A percentile compares a stretch with the other conserved stretches of the same genome.
phyloP scores from a whole-genome alignment of 129 eudicot genomes.

The Pseudognaphalium luteoalbum region DNA sequence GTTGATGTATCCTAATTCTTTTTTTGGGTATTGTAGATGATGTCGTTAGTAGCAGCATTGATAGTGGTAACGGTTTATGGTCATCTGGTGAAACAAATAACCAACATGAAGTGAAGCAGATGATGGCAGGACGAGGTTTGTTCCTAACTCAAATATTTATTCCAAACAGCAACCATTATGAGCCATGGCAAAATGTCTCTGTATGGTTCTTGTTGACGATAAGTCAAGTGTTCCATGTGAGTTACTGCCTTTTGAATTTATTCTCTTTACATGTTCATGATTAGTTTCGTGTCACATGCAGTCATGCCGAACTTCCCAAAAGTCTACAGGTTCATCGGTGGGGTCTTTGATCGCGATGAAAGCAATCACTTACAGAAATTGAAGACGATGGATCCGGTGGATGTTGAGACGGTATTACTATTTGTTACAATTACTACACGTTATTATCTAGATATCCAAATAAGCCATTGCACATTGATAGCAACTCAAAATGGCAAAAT shows the following conservation, averaged over 20 bases:
- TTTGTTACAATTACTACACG: neutral
- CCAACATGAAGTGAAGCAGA: slow-evolving; percentile 43
- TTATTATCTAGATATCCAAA: neutral
- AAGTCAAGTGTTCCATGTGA: neutral
- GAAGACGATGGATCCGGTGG: slow-evolving; percentile 86
- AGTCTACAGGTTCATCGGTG: slow-evolving; percentile 89
- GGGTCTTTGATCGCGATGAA: slow-evolving; percentile 78
- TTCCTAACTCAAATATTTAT: neutral
- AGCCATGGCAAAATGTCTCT: neutral
- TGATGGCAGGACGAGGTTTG: slow-evolving; percentile 49
- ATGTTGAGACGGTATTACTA: slow-evolving; percentile 77
- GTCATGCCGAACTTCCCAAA: slow-evolving; percentile 92
- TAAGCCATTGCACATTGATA: neutral
- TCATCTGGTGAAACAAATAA: slow-evolving; percentile 47
- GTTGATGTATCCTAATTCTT: neutral
- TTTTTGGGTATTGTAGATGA: slow-evolving; percentile 44
- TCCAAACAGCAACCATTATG: neutral
- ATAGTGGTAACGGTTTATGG: slow-evolving; percentile 54
- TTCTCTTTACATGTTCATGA: neutral
- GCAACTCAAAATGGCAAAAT: neutral
- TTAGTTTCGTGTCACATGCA: slow-evolving; percentile 33
- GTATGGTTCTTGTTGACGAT: neutral
- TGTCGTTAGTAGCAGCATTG: slow-evolving; percentile 57
- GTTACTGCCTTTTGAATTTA: neutral
- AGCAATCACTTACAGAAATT: slow-evolving; percentile 68